phyloP scores from a whole-genome alignment of 1,284 basidiomycete genomes.

The Sanghuangporus weigelae region DNA sequence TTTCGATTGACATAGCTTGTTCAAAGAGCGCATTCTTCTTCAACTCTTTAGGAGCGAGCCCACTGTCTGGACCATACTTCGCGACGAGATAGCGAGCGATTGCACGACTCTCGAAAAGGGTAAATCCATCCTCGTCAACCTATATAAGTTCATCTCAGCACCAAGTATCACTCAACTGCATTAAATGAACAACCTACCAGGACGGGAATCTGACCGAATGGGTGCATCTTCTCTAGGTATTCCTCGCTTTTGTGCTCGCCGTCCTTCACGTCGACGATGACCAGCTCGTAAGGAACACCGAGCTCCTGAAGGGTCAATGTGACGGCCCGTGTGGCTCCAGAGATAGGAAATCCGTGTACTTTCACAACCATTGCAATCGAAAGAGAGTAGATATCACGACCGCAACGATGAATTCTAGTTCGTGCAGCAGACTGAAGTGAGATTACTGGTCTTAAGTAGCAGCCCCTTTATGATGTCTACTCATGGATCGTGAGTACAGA shows the following conservation, averaged over 20 bases:
- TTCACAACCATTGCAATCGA: constrained; percentile 3
- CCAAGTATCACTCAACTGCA: not conserved
- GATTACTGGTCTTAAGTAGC: too few species aligned
- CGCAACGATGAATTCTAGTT: not conserved
- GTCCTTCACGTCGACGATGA: constrained; percentile 15
- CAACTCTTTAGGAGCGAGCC: constrained; percentile 22
- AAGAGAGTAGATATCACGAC: not conserved
- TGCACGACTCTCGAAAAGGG: constrained; percentile 29
- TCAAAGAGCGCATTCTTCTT: constrained; percentile 29
- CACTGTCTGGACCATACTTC: constrained; percentile 23
- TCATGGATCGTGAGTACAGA: too few species aligned
- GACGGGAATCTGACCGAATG: constrained; percentile 62
- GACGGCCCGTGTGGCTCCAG: constrained; percentile 17
- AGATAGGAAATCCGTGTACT: constrained; percentile 19
- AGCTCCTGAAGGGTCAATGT: constrained; percentile 16
- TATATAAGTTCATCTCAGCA: constrained; percentile 24
- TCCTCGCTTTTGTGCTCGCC: constrained; percentile 41
- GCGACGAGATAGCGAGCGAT: constrained; percentile 28
- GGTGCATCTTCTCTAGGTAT: constrained; percentile 40
- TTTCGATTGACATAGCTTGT: constrained; percentile 30
- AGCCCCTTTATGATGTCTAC: too few species aligned
- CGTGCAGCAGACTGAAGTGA: not conserved
- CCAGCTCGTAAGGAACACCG: constrained; percentile 20
- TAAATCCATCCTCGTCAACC: constrained; percentile 20
- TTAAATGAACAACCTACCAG: not conserved